Percentiles rank a stretch among this genome's conserved stretches.
Evolutionary conservation across 2,329 filamentous ascomycete genomes (phyloP).

Genomic region (Ceratocystis huliohia): DNA sequence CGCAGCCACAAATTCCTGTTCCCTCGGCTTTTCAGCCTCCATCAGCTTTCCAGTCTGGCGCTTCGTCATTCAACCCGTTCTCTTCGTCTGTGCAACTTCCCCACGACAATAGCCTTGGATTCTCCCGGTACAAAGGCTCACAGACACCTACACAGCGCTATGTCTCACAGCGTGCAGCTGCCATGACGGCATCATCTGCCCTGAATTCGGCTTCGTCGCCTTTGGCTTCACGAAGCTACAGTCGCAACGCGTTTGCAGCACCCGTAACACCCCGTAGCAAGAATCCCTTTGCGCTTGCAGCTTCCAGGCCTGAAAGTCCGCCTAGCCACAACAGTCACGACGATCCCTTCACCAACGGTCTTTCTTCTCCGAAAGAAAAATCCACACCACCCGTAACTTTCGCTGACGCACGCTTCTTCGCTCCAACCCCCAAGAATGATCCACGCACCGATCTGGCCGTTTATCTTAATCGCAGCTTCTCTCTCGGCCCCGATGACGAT

Average conservation of each 20-base stretch:
- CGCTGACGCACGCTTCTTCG: conserved; percentile 43
- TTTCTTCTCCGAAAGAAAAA: background rate
- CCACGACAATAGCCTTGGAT: background rate
- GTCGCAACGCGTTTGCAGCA: background rate
- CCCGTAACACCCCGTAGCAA: background rate
- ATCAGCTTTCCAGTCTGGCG: background rate
- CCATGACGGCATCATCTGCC: conserved; percentile 9
- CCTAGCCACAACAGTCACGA: background rate
- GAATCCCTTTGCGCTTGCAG: background rate
- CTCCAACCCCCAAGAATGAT: conserved; percentile 26
- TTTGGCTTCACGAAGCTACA: background rate
- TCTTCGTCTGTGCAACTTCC: conserved; percentile 2
- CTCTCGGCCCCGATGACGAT: conserved; percentile 23
- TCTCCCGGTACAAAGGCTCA: conserved; percentile 41
- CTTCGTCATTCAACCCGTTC: conserved; percentile 16
- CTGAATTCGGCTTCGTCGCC: conserved; percentile 1
- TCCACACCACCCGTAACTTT: conserved; percentile 29
- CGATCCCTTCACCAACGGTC: conserved; percentile 3
- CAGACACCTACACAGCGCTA: conserved; percentile 34
- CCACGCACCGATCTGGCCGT: conserved; percentile 29
- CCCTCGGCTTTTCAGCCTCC: conserved; percentile 28
- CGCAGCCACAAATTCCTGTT: conserved; percentile 36
- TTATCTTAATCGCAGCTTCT: conserved; percentile 29
- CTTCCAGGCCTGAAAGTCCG: conserved; percentile 2
- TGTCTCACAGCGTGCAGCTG: conserved; percentile 18